phyloP scores from a whole-genome alignment of 176 grass and related monocot species.

The Avena eriantha region DNA sequence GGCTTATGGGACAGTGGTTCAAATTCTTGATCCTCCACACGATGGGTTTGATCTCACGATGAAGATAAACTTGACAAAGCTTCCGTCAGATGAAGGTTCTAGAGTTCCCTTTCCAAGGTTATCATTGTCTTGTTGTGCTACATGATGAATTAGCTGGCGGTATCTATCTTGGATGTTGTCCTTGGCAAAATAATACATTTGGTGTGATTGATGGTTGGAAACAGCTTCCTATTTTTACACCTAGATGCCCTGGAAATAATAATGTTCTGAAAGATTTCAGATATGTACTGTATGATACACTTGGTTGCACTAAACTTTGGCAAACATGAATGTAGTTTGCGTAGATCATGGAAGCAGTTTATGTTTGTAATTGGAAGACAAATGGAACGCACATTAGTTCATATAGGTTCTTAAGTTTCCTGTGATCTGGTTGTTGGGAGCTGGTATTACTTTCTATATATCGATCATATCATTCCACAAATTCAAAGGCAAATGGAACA shows the following conservation, averaged over 20 bases:
- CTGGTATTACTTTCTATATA: neutral
- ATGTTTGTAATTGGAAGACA: conserved; percentile 32
- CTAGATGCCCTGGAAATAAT: conserved; percentile 9
- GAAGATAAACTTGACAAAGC: conserved; percentile 95
- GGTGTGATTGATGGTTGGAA: conserved; percentile 28
- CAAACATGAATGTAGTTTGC: neutral
- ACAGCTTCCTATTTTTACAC: conserved; percentile 10
- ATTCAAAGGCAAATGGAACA: neutral
- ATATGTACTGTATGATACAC: conserved; percentile 1
- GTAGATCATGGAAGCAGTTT: conserved; percentile 21
- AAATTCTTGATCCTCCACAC: conserved; percentile 97
- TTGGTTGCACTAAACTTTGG: neutral
- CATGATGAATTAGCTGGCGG: conserved; percentile 42
- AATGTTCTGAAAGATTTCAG: neutral
- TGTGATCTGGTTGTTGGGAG: neutral
- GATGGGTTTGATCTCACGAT: conserved; percentile 96
- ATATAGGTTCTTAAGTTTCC: neutral
- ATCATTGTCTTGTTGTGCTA: conserved; percentile 77
- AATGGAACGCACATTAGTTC: neutral
- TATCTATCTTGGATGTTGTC: conserved; percentile 30
- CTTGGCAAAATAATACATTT: neutral
- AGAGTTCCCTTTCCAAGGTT: conserved; percentile 93
- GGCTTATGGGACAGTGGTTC: conserved; percentile 79
- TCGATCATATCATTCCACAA: neutral
- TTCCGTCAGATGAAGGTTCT: conserved; percentile 98